phyloP scores from a whole-genome alignment of 2,329 filamentous ascomycete genomes.

The Epichloe elymi region DNA sequence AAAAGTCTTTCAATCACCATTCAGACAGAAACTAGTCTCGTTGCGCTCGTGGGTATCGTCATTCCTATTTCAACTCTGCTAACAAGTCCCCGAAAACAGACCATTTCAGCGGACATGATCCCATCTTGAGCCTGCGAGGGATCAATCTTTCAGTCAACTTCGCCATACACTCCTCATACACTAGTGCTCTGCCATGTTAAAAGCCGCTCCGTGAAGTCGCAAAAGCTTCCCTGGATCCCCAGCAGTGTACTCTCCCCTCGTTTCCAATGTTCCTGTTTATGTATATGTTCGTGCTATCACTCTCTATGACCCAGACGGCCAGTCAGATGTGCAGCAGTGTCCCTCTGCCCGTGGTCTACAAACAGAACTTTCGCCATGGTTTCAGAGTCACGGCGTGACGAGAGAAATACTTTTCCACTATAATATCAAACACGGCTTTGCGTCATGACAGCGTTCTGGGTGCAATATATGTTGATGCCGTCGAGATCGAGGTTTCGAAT shows the following conservation, averaged over 20 bases:
- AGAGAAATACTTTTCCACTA: background rate
- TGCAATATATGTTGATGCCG: background rate
- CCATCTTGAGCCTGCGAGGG: background rate
- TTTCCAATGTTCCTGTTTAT: background rate
- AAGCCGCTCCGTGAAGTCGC: background rate
- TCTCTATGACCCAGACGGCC: background rate
- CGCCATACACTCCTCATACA: background rate
- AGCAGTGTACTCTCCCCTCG: background rate
- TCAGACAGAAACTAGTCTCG: background rate
- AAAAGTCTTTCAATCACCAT: background rate
- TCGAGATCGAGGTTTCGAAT: background rate
- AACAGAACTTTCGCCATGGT: background rate
- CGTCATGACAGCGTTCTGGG: background rate
- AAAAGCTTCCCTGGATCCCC: background rate
- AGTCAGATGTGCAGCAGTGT: background rate
- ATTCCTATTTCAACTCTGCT: background rate
- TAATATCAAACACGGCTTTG: background rate
- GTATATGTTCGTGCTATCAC: background rate
- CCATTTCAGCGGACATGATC: background rate
- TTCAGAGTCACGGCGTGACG: background rate
- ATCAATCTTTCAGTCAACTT: background rate
- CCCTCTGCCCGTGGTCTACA: background rate
- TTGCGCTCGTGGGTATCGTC: constrained; percentile 5
- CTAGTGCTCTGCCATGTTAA: background rate
- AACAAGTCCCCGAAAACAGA: background rate